These are phyloP conservation scores for Porcisia hertigi DNA, from an alignment of 208 protist genomes.

Conservation along the genomic window DNA sequence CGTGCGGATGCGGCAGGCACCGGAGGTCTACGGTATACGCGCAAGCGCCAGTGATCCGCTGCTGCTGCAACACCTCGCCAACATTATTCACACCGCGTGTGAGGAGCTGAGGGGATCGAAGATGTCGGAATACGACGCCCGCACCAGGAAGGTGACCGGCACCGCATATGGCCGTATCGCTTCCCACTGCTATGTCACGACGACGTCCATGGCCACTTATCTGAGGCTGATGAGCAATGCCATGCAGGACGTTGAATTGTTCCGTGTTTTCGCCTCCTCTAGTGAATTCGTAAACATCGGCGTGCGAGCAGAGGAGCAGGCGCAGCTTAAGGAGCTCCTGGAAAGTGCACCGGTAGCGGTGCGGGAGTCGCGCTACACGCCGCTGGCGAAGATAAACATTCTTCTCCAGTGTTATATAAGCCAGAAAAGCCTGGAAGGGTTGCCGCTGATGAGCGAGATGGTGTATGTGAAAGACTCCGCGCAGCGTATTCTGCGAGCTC, in stretches of 20 bases:
- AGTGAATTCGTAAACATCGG: conserved; percentile 98
- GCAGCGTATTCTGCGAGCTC: conserved; percentile 87
- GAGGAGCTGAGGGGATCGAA: conserved; percentile 86
- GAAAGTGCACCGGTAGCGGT: conserved; percentile 98
- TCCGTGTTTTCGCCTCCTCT: conserved; percentile 96
- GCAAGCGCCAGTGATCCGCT: conserved; percentile 85
- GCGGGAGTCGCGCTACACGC: conserved; percentile 95
- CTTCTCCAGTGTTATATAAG: conserved; percentile 99
- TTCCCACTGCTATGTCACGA: conserved; percentile 98
- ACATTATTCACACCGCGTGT: conserved; percentile 96
- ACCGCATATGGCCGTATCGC: conserved; percentile 98
- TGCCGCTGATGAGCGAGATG: conserved; percentile 98
- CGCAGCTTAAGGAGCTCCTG: conserved; percentile 96
- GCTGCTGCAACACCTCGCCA: conserved; percentile 85
- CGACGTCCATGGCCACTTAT: conserved; percentile 95
- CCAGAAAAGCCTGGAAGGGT: conserved; percentile 95
- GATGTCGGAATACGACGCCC: conserved; percentile 95
- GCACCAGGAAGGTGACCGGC: conserved; percentile 80
- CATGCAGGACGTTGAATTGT: conserved; percentile 98
- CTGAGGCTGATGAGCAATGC: conserved; percentile 94
- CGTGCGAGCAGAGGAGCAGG: conserved; percentile 98
- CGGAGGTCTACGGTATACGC: conserved; percentile 94
- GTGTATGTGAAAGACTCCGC: conserved; percentile 99
- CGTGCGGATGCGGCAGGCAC: conserved; percentile 97
- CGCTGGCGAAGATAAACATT: conserved; percentile 98